Conservation (phyloP, 75 land plant species). For the Picea sitchensis region DNA sequence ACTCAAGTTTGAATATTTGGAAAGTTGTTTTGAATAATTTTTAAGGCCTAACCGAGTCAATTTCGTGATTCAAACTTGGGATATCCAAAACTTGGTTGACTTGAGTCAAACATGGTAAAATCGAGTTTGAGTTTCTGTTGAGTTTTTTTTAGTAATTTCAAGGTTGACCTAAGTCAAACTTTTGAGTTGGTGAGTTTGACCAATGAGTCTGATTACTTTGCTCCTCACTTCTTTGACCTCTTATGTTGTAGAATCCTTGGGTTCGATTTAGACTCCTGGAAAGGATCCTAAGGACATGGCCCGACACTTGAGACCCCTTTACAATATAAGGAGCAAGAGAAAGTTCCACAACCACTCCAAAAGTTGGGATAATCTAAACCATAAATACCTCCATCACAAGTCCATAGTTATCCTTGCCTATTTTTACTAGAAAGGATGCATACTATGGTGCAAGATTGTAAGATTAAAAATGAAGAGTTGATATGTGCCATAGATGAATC, state of each 20-base stretch:
- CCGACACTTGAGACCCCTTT: constrained; percentile 52
- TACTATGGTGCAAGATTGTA: constrained; percentile 69
- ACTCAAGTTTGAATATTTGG: too few species aligned
- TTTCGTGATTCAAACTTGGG: too few species aligned
- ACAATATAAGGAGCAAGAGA: constrained; percentile 70
- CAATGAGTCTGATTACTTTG: constrained; percentile 22
- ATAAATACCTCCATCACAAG: constrained; percentile 63
- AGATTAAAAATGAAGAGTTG: constrained; percentile 49
- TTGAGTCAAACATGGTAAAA: too few species aligned
- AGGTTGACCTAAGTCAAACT: too few species aligned
- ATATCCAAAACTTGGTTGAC: too few species aligned
- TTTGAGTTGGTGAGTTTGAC: too few species aligned
- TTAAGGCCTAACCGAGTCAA: too few species aligned
- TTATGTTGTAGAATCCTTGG: constrained; percentile 36
- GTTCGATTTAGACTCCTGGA: constrained; percentile 37
- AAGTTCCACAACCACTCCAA: constrained; percentile 68
- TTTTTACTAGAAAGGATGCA: constrained; percentile 43
- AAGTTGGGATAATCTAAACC: constrained; percentile 65
- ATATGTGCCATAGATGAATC: constrained; percentile 55
- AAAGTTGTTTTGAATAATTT: too few species aligned
- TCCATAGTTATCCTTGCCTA: constrained; percentile 38
- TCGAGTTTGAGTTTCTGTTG: too few species aligned
- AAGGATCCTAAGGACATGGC: constrained; percentile 52
- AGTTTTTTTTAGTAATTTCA: too few species aligned
- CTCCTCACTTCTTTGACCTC: constrained; percentile 40